phyloP scores from a whole-genome alignment of 345 rosid genomes.

The Boechera divaricarpa region DNA sequence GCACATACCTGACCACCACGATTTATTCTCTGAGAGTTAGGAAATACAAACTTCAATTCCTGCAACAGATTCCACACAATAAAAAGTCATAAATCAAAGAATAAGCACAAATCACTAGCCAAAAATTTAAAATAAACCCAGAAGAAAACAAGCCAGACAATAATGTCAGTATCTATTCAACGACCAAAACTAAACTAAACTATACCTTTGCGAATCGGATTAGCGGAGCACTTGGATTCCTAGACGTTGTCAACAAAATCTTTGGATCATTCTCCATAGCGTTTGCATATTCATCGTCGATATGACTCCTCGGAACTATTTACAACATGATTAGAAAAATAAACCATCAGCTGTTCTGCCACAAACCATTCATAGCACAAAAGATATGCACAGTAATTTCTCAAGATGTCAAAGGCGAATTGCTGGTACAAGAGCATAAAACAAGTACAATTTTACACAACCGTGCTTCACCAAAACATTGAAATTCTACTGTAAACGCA shows the following conservation, averaged over 20 bases:
- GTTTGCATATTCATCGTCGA: conserved; percentile 90
- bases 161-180: not conserved
- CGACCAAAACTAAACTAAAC: not conserved
- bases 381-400: not conserved
- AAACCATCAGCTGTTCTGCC: conserved; percentile 10
- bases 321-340: conserved; percentile 26
- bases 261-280: conserved; percentile 73
- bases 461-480: conserved; percentile 1
- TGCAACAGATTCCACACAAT: conserved; percentile 40
- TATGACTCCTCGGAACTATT: conserved; percentile 72
- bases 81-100: conserved; percentile 11
- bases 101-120: not conserved
- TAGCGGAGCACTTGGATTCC: conserved; percentile 90
- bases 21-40: conserved; percentile 77
- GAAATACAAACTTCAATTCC: conserved; percentile 89
- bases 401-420: not conserved
- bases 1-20: conserved; percentile 83
- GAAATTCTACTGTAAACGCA: not conserved
- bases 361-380: conserved; percentile 4
- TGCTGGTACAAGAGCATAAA: not conserved
- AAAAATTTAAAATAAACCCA: not conserved
- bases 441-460: conserved; percentile 11
- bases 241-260: conserved; percentile 83
- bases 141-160: not conserved
- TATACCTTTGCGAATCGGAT: conserved; percentile 76